Evolutionary conservation across 352 stramenopile genomes (phyloP).

Genomic region (Phytopythium helicoides): DNA sequence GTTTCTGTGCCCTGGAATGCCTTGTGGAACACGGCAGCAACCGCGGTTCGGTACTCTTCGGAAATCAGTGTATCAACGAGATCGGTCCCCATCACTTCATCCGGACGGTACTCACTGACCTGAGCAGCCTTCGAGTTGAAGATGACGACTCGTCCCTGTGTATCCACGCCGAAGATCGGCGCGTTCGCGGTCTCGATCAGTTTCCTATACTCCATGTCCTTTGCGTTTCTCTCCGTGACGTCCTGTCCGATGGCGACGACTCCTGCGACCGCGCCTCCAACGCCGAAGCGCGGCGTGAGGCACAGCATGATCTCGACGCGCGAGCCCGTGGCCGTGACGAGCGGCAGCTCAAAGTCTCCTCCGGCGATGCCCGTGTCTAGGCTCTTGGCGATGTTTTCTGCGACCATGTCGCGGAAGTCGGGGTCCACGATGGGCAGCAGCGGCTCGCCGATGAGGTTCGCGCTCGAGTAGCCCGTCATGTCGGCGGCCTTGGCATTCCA

Average conservation of each 20-base stretch:
- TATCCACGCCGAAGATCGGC: conserved; percentile 84
- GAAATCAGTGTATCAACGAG: conserved; percentile 73
- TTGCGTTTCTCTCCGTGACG: conserved; percentile 63
- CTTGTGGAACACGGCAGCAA: conserved; percentile 34
- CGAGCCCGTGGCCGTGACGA: conserved; percentile 43
- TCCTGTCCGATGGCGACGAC: conserved; percentile 67
- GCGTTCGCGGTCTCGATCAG: conserved; percentile 90
- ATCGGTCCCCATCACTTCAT: conserved; percentile 62
- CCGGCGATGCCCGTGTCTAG: conserved; percentile 38
- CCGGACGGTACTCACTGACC: conserved; percentile 61
- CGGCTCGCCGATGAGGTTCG: conserved; percentile 48
- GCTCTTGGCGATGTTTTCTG: conserved; percentile 47
- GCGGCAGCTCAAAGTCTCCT: conserved; percentile 47
- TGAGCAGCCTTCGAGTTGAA: conserved; percentile 81
- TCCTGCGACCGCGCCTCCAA: conserved; percentile 33
- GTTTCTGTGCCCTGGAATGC: conserved; percentile 40
- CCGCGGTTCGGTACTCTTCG: conserved; percentile 27
- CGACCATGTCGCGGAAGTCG: conserved; percentile 44
- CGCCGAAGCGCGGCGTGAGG: conserved; percentile 51
- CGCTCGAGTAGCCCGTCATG: conserved; percentile 49
- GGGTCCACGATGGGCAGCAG: conserved; percentile 50
- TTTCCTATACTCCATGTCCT: conserved; percentile 71
- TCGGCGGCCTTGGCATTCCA: conserved; percentile 63
- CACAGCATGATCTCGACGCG: conserved; percentile 58
- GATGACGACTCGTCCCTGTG: conserved; percentile 45